phyloP scores from a whole-genome alignment of 306 rosid genomes.

The Rosa persica region DNA sequence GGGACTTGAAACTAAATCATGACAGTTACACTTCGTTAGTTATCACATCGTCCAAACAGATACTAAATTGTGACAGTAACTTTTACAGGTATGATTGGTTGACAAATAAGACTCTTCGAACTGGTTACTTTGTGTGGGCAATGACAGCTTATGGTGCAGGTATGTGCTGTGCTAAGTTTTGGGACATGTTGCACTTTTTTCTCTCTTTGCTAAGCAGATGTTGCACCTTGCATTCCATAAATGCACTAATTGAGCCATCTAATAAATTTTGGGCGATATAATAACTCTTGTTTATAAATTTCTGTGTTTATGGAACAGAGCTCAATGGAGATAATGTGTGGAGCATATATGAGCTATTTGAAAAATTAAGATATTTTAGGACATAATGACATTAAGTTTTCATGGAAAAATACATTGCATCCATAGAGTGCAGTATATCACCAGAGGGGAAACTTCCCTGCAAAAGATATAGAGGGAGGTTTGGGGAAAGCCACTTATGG shows the following conservation, averaged over 20 bases:
- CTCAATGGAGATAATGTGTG: background rate
- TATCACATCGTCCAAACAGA: slow-evolving; percentile 7
- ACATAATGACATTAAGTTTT: no score
- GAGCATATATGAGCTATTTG: no score
- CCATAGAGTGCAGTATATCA: no score
- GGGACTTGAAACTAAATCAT: slow-evolving; percentile 8
- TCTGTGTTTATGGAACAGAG: background rate
- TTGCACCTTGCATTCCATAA: background rate
- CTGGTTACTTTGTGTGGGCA: slow-evolving; percentile 94
- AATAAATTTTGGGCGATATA: background rate
- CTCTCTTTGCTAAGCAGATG: background rate
- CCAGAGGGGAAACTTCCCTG: no score
- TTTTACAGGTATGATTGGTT: slow-evolving; percentile 88
- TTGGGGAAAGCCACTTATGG: background rate
- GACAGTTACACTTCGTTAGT: background rate
- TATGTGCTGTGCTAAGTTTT: slow-evolving; percentile 34
- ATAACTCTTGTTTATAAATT: background rate
- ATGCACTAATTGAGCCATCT: slow-evolving; percentile 7
- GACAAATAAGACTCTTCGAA: slow-evolving; percentile 72
- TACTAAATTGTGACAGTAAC: slow-evolving; percentile 24
- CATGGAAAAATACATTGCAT: no score
- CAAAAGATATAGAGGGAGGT: no score
- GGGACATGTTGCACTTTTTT: background rate
- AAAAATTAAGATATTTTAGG: no score
- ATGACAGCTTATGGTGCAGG: slow-evolving; percentile 98